Evolutionary conservation across 1,139 yeast species (phyloP).

Genomic region (Yamadazyma atmosphaerica): DNA sequence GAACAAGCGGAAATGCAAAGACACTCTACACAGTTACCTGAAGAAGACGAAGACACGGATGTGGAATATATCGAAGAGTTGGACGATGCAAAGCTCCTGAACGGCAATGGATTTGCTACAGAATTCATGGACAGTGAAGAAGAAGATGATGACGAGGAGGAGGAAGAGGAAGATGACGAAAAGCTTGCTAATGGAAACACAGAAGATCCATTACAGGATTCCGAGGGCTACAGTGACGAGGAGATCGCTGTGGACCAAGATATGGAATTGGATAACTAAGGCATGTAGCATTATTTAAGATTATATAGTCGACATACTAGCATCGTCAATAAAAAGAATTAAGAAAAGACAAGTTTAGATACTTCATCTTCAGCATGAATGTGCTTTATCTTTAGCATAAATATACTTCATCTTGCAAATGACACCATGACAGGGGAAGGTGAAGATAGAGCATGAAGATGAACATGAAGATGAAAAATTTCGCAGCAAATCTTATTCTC

Average conservation of each 20-base stretch:
- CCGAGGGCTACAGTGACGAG: constrained; percentile 39
- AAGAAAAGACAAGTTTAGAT: too few species aligned
- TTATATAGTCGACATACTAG: neutral
- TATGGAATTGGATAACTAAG: too few species aligned
- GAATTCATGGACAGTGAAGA: constrained; percentile 20
- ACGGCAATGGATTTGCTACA: constrained; percentile 20
- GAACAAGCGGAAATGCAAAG: constrained; percentile 70
- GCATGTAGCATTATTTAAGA: too few species aligned
- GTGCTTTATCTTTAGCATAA: too few species aligned
- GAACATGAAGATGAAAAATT: too few species aligned
- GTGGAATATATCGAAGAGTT: constrained; percentile 44
- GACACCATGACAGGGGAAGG: too few species aligned
- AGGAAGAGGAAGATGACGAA: constrained; percentile 16
- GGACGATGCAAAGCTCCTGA: constrained; percentile 35
- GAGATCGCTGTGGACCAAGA: constrained; percentile 22
- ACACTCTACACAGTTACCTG: constrained; percentile 35
- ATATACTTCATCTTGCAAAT: too few species aligned
- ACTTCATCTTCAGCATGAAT: too few species aligned
- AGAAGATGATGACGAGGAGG: constrained; percentile 19
- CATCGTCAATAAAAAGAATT: too few species aligned
- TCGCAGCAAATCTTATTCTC: too few species aligned
- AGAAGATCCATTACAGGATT: constrained; percentile 14
- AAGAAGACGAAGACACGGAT: constrained; percentile 30
- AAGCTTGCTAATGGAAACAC: constrained; percentile 19
- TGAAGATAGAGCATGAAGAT: too few species aligned